Evolutionary conservation across 495 filamentous ascomycete species (phyloP), one percentile per base, ranked within the genome.

Genomic region (Annulohypoxylon stygium): DNA sequence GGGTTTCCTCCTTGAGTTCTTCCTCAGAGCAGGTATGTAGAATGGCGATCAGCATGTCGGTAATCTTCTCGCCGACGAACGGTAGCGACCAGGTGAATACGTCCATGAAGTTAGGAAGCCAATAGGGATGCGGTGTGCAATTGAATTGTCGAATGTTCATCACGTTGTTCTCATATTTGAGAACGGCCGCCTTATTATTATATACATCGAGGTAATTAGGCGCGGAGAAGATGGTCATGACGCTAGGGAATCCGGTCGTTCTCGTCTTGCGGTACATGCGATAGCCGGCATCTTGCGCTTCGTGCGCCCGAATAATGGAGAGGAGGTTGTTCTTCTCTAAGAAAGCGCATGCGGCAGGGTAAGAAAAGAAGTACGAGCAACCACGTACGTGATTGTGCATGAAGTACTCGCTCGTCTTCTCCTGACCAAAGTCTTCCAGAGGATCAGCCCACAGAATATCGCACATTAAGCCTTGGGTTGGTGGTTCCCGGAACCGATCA

Each of bases 131-230:
- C 6, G 96, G 96, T 36, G 96, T 98, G 89, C 96, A 99, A 82
- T 99, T 99, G 84, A 99, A 99, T 80, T 99, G 96, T 33, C 96
- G 89, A 78, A 99, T 99, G 86, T 99, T 99, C 96, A 99, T 99
- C 65, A 99, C 96, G 78, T 99, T 99, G 83, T 99, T 99, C 81
- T 99, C 96, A 80, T 99, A 99, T 81, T 99, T 99, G 67, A 99
- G 84, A 20, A 99, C 96, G 0, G 96, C 96, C 0, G 96, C 96
- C 83, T 99, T 99, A 88, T 99, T 99, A 89, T 99, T 99, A 85
- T 99, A 99, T n/a, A 99, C 94, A 79, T 99, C 96, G 70, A 99
- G 87, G 78, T 99, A 98, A 79, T 99, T 99, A 23, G 96, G 96
- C 3, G 96, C 96, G 55, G 95, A 98, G 87, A 99, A 99, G 78